Evolutionary conservation across 2,329 filamentous ascomycete genomes (phyloP), one percentile per base, ranked within the genome.

Genomic region (Diplodia seriata): DNA sequence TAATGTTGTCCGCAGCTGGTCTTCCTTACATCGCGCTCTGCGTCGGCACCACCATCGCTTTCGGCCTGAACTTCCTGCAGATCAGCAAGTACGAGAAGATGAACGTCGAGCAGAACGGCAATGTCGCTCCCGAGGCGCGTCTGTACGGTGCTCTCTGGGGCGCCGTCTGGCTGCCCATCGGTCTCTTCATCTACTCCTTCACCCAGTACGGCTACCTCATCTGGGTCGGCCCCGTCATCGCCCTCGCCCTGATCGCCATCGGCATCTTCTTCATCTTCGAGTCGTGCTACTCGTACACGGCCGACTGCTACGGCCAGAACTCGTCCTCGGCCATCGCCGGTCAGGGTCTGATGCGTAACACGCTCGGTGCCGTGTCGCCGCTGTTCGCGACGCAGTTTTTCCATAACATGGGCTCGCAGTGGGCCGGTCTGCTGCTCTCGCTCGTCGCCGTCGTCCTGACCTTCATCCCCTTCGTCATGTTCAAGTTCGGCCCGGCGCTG

Each of bases 261-360:
- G 84, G 84, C 5, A 85, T 86, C 73, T 85, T 82, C 80, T 86
- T 85, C 75, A 83, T 81, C 31, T 81, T 81, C 70, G 79, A 81
- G 70, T 75, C 74, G 18, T 80, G 78, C 14, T 85, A 85, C 73
- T 81, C 77, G 8, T 85, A 84, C 72, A 85, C 84, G 0, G 80
- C 83, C 5, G 84, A 85, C 71, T 85, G 84, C 73, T 85, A 85
- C 68, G 83, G 83, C 23, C 80, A 82, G 68, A 84, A 75, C 31
- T 76, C 78, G 1, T 78, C 76, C 1, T 78, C 76, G 14, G 79
- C 79, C 20, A 81, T 85, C 64, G 84, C 84, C 1, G 84, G 82
- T 1, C 83, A 85, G 73, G 83, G 83, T 23, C 77, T 85, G 66
- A 82, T 85, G 80, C 78, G 84, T 20, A 86, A 85, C 70, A 84